Evolutionary conservation across 768 basidiomycete genomes (phyloP).

Genomic region (Termitomyces titanicus): DNA sequence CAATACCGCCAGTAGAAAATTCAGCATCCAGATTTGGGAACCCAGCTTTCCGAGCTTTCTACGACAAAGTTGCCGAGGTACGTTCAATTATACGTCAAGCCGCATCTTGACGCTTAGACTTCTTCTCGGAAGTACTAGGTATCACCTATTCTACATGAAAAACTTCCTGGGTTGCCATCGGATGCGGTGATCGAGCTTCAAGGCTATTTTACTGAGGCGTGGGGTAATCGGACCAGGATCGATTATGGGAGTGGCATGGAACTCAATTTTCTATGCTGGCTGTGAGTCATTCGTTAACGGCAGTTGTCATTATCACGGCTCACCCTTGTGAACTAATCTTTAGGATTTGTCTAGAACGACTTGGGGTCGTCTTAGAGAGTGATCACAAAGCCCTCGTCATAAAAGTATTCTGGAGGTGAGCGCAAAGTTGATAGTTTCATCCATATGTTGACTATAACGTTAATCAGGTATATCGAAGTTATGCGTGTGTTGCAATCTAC

Average conservation of each 20-base stretch:
- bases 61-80: conserved; percentile 77
- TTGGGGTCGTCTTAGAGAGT: conserved; percentile 56
- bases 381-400: conserved; percentile 79
- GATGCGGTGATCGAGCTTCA: conserved; percentile 68
- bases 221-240: conserved; percentile 90
- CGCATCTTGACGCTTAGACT: not conserved
- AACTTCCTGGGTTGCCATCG: conserved; percentile 51
- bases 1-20: conserved; percentile 86
- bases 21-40: conserved; percentile 93
- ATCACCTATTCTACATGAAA: conserved; percentile 53
- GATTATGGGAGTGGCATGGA: conserved; percentile 99
- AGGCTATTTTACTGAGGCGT: conserved; percentile 79
- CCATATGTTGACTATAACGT: conserved; percentile 21
- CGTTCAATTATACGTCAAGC: conserved; percentile 7
- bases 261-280: conserved; percentile 93
- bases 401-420: conserved; percentile 84
- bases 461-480: conserved; percentile 66
- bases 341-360: conserved; percentile 77
- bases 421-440: not conserved
- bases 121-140: conserved; percentile 30
- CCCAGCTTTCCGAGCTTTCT: conserved; percentile 91
- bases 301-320: not conserved
- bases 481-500: conserved; percentile 88
- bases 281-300: conserved; percentile 49
- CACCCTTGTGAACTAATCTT: not conserved